Conservation (phyloP, 257 asterid genomes). For the Craterostigma plantagineum region DNA sequence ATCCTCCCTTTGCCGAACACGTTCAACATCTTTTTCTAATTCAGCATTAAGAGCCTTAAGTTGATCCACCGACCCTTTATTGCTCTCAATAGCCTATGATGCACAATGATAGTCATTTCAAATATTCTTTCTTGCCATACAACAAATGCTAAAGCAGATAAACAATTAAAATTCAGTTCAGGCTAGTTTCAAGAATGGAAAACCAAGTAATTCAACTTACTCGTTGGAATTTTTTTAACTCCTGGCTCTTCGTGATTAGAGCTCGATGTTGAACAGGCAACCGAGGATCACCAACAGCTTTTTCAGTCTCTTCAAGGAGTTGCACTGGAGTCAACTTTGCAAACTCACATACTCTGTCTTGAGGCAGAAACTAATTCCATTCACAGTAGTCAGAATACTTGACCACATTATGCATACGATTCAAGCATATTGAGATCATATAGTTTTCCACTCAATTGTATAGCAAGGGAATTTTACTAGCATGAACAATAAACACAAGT, state of each 20-base stretch:
- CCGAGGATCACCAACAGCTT: constrained; percentile 87
- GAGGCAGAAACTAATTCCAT: constrained; percentile 61
- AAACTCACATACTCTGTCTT: constrained; percentile 96
- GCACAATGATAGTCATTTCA: constrained; percentile 10
- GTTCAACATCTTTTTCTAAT: constrained; percentile 72
- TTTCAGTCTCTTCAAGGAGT: constrained; percentile 93
- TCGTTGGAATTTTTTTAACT: constrained; percentile 57
- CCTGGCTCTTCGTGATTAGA: constrained; percentile 61
- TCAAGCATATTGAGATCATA: no score
- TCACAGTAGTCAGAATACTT: background rate
- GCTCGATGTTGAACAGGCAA: constrained; percentile 51
- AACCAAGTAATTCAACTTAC: constrained; percentile 20
- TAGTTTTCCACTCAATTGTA: background rate
- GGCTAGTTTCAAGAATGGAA: constrained; percentile 1
- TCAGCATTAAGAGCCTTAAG: constrained; percentile 61
- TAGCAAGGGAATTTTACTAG: no score
- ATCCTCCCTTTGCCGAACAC: constrained; percentile 87
- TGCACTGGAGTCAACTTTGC: constrained; percentile 91
- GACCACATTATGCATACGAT: background rate
- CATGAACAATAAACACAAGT: background rate
- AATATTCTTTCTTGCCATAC: constrained; percentile 4
- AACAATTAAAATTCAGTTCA: background rate
- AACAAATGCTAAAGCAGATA: background rate
- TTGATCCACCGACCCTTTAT: constrained; percentile 50
- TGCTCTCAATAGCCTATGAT: constrained; percentile 57